Evolutionary conservation across 2,329 filamentous ascomycete genomes (phyloP).

Genomic region (Ophiognomonia clavigignenti-juglandacearum): DNA sequence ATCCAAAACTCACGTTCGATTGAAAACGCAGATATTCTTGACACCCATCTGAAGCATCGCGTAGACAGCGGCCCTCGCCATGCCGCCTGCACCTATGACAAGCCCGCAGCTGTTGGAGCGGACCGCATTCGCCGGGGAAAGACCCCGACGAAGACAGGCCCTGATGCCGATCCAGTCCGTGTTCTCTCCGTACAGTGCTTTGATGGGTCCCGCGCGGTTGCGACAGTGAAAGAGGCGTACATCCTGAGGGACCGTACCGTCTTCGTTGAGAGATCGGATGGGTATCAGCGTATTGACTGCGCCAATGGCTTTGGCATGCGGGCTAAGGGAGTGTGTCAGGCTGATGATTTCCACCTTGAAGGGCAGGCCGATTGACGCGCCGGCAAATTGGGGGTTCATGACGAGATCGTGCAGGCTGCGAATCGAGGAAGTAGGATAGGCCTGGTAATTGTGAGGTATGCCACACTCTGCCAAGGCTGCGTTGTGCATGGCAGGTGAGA

Average conservation of each 20-base stretch:
- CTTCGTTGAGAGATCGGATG: constrained; percentile 53
- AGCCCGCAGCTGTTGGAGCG: constrained; percentile 50
- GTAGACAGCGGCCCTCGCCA: constrained; percentile 75
- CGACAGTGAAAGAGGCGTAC: constrained; percentile 48
- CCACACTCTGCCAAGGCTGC: constrained; percentile 63
- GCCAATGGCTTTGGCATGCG: constrained; percentile 69
- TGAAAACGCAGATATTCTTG: constrained; percentile 69
- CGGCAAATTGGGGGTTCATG: constrained; percentile 63
- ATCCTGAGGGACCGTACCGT: constrained; percentile 53
- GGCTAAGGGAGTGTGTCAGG: constrained; percentile 63
- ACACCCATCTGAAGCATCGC: constrained; percentile 74
- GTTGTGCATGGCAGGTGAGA: constrained; percentile 76
- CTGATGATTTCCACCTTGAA: constrained; percentile 72
- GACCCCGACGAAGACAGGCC: constrained; percentile 65
- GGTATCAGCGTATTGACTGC: constrained; percentile 74
- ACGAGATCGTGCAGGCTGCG: constrained; percentile 60
- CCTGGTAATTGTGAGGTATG: constrained; percentile 63
- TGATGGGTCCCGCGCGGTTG: constrained; percentile 61
- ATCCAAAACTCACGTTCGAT: constrained; percentile 49
- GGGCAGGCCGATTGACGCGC: constrained; percentile 66
- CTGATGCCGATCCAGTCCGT: constrained; percentile 79
- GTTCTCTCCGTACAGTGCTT: constrained; percentile 71
- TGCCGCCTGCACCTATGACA: constrained; percentile 64
- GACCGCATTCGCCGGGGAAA: constrained; percentile 67
- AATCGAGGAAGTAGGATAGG: constrained; percentile 57